Evolutionary conservation across 768 basidiomycete species (phyloP).

Genomic region (Agrocybe praecox): DNA sequence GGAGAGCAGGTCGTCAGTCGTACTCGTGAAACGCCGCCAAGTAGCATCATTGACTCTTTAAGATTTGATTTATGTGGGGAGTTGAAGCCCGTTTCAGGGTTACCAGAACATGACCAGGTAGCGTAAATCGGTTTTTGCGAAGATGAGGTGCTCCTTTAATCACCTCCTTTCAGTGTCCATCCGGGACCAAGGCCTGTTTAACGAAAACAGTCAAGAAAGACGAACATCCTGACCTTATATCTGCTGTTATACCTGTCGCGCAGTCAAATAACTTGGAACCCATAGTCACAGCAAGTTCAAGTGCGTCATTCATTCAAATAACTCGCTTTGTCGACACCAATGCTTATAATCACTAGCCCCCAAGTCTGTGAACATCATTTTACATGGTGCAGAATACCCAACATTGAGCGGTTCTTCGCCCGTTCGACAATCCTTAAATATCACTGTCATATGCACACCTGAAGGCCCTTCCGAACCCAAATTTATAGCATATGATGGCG

Average conservation of each 20-base stretch:
- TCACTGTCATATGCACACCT: conserved; percentile 62
- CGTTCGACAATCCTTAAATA: conserved; percentile 57
- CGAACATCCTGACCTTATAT: conserved; percentile 57
- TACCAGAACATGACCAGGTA: conserved; percentile 70
- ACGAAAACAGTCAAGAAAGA: conserved; percentile 65
- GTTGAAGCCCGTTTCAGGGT: conserved; percentile 44
- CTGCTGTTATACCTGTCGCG: conserved; percentile 78
- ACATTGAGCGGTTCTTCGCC: conserved; percentile 30
- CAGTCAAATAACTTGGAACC: conserved; percentile 36
- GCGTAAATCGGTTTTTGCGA: no score
- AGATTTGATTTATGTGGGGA: conserved; percentile 72
- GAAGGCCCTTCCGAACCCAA: conserved; percentile 43
- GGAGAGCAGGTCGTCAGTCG: conserved; percentile 54
- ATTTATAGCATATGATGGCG: conserved; percentile 64
- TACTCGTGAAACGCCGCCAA: conserved; percentile 65
- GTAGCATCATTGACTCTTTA: conserved; percentile 57
- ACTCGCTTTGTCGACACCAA: background rate
- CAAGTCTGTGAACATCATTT: conserved; percentile 54
- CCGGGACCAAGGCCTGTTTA: conserved; percentile 74
- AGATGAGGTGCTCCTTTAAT: background rate
- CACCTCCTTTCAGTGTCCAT: conserved; percentile 53
- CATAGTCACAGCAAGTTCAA: conserved; percentile 32
- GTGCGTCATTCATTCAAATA: conserved; percentile 29
- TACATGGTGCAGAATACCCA: conserved; percentile 68
- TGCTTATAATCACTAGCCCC: conserved; percentile 36